Base-by-base conservation (phyloP, 2,329 filamentous ascomycete species). In the Colletotrichum spaethianum region DNA sequence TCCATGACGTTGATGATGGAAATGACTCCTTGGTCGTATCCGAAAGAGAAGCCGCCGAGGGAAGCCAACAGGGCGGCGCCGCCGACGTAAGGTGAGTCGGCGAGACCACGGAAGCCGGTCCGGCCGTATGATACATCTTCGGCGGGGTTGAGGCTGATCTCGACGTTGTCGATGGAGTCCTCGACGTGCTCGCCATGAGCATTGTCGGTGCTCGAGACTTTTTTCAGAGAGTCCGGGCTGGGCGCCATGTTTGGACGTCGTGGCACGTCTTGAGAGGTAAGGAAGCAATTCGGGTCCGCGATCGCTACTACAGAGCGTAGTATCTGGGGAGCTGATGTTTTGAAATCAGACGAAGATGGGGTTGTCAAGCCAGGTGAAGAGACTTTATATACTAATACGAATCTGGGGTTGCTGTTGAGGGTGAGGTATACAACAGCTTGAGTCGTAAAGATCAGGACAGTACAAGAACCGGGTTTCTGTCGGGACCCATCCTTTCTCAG, bases 1-100 rank as follows among this genome's bases (percentile, higher is more conserved):
- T 79, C 75, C 83, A 86, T 86, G 31, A 84, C 81, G 18, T 85
- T 80, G 74, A 86, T 85, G 57, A 86, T 78, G 5, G 78, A 82
- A 66, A 84, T 83, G 33, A 83, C 77, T 62, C 80, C 76, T 64
- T 82, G 75, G 52, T 83, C 69, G 64, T 84, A 84, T 40, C 82
- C 83, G 66, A 84, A 72, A 18, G 63, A 67, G 57, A 72, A 72
- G 26, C 69, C 75, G 48, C 81, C 84, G 33, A 86, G 76, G 0
- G 80, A 83, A 0, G 84, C 84, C 20, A 86, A 76, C 20, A 85
- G 77, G 0, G 83, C 83, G 20, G 83, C 48, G 11, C 63, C 68
- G 63, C 60, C 70, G 6, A 74, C 69, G 31, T 60, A 74, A 2
- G 56, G 60, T 8, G 72, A 74, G 40, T 74, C 59, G 38, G 72